Conservation (phyloP, 176 grass and related monocot genomes). For the Cocos nucifera region DNA sequence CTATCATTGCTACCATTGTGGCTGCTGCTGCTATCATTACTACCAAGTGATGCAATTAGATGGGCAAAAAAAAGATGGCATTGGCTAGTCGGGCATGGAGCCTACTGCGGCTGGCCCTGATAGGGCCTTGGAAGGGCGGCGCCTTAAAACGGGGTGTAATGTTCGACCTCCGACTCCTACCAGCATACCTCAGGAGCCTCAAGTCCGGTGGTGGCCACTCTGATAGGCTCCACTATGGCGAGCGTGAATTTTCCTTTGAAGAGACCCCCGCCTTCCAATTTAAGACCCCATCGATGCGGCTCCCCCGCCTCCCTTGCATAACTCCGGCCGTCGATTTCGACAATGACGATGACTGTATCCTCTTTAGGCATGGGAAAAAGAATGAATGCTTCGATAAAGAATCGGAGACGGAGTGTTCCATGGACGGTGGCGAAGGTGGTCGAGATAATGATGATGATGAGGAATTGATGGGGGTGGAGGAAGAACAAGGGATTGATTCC, state of each 20-base stretch:
- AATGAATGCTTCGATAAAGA: background rate
- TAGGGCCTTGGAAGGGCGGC: conserved; percentile 51
- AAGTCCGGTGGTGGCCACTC: background rate
- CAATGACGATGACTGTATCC: conserved; percentile 18
- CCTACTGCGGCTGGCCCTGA: conserved; percentile 40
- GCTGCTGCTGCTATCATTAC: too few relatives aligned
- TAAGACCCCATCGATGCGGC: conserved; percentile 38
- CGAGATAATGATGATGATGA: background rate
- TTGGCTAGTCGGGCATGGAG: conserved; percentile 50
- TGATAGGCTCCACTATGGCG: conserved; percentile 31
- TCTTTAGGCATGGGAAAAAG: conserved; percentile 18
- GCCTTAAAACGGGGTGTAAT: conserved; percentile 23
- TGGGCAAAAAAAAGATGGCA: background rate
- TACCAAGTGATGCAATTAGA: background rate
- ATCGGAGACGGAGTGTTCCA: too few relatives aligned
- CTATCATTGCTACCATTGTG: too few relatives aligned
- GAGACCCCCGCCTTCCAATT: conserved; percentile 72
- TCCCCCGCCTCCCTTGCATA: conserved; percentile 66
- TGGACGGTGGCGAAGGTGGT: too few relatives aligned
- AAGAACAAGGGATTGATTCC: conserved; percentile 47
- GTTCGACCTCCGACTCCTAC: conserved; percentile 6
- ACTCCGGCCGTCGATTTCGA: conserved; percentile 15
- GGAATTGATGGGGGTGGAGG: background rate
- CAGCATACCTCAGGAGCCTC: conserved; percentile 25
- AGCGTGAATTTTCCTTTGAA: conserved; percentile 81